A percentile compares a stretch with the other conserved stretches of the same genome.
Conservation (phyloP, 1,139 yeast genomes). For the Magnusiomyces suaveolens region DNA sequence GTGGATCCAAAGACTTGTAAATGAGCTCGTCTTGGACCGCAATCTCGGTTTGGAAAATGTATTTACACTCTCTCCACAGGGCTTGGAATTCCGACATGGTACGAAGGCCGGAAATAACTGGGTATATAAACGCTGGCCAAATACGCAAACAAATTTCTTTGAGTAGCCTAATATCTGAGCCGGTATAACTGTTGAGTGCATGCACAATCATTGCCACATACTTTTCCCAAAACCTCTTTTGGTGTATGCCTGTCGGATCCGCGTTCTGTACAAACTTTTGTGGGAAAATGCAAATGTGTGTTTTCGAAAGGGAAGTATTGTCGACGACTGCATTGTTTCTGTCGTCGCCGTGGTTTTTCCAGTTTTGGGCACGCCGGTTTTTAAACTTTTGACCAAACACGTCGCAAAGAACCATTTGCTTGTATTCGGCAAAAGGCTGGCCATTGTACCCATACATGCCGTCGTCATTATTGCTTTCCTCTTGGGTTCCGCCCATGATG, state of each 20-base stretch:
- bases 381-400: not conserved
- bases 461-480: not conserved
- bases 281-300: slow-evolving; percentile 11
- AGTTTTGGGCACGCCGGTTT: not conserved
- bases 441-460: not conserved
- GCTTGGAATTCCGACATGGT: slow-evolving; percentile 38
- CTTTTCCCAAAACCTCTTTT: slow-evolving; percentile 16
- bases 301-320: not conserved
- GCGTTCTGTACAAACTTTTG: slow-evolving; percentile 5
- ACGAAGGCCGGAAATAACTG: slow-evolving; percentile 33
- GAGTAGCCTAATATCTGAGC: slow-evolving; percentile 42
- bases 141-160: slow-evolving; percentile 37
- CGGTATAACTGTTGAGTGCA: slow-evolving; percentile 44
- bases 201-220: slow-evolving; percentile 38
- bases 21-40: slow-evolving; percentile 30
- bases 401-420: not conserved
- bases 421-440: not conserved
- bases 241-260: slow-evolving; percentile 4
- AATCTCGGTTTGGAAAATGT: slow-evolving; percentile 37
- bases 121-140: slow-evolving; percentile 46
- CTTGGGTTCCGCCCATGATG: too few species aligned
- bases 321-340: not conserved
- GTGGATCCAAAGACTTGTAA: slow-evolving; percentile 8
- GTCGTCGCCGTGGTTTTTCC: not conserved
- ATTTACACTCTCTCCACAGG: slow-evolving; percentile 39